These are phyloP conservation scores for Lipomyces orientalis DNA, from an alignment of 805 yeast species.

Conservation along the genomic window DNA sequence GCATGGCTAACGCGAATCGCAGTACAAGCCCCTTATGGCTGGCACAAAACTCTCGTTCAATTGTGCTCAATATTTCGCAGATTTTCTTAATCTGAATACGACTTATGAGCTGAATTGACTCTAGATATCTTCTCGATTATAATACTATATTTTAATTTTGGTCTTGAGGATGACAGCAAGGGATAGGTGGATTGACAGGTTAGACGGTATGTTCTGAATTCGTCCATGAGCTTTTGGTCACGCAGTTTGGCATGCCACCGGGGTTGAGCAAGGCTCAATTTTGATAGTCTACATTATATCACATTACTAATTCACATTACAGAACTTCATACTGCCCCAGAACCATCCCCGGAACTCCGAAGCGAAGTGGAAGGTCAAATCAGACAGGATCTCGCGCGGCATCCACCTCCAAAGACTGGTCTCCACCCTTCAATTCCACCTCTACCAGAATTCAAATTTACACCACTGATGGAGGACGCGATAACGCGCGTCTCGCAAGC, in stretches of 20 bases:
- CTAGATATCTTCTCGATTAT: neutral
- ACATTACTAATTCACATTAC: neutral
- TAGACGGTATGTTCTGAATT: slow-evolving; percentile 33
- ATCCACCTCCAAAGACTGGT: slow-evolving; percentile 21
- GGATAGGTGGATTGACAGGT: slow-evolving; percentile 24
- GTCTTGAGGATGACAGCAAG: slow-evolving; percentile 16
- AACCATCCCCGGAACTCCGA: slow-evolving; percentile 31
- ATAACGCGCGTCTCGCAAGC: slow-evolving; percentile 14
- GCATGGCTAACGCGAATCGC: no score
- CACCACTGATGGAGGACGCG: slow-evolving; percentile 19
- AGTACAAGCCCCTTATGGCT: neutral
- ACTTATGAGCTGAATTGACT: neutral
- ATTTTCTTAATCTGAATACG: neutral
- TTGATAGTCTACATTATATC: neutral
- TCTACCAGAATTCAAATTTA: slow-evolving; percentile 9
- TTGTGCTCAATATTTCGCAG: no score
- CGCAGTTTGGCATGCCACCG: neutral
- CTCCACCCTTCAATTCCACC: slow-evolving; percentile 24
- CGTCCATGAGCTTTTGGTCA: slow-evolving; percentile 14
- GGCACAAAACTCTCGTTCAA: no score
- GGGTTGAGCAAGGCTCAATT: neutral
- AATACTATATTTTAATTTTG: neutral
- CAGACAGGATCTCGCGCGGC: slow-evolving; percentile 23
- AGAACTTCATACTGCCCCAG: slow-evolving; percentile 33
- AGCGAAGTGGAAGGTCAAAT: slow-evolving; percentile 21